Evolutionary conservation across 2,329 filamentous ascomycete genomes (phyloP), one percentile per base, ranked within the genome.

Genomic region (Curvularia sp.): DNA sequence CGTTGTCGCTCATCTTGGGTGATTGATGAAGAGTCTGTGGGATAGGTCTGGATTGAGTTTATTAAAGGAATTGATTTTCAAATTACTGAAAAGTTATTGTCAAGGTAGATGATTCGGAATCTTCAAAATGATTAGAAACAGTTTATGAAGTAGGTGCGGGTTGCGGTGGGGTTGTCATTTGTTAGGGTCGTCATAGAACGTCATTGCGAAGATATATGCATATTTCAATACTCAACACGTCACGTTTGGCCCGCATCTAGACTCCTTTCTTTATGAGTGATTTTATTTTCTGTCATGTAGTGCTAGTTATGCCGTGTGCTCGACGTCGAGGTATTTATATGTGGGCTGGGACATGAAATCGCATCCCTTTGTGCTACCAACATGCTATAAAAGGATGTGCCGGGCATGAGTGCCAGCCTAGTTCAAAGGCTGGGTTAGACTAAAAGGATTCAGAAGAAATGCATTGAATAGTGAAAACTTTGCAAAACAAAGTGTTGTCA

Each of bases 1-100:
- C 59, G 45, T 63, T 55, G 53, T 50, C 47, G 23, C 59, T 60
- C 59, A 57, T 67, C 42, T 41, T 39, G 6, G 43, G 23, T 51
- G 49, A 49, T 25, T 49, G 10, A 30, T 52, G 23, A 25, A 7
- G 3, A 53, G 59, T 10, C 19, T 42, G 38, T 46, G 46, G 13
- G 25, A 38, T n/a, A 3, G 27, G 25, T 8, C 10, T 47, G 8
- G 19, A n/a, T 15, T 19, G 13, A 25, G 7, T 0, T 19, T 10
- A n/a, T 13, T 2, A 13, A 46, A 5, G 13, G 10, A 1, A 18
- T 36, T 47, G 28, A 12, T 1, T 42, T 42, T 45, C 27, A 30
- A n/a, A 43, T 23, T 18, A 39, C 10, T 27, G 7, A 7, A 47
- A 15, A n/a, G 34, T 42, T 15, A 15, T 43, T 55, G 12, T 36